Percentiles rank a stretch among this genome's conserved stretches.
These are phyloP conservation scores for Komagataella pseudopastoris DNA, from an alignment of 805 yeast species.

Conservation along the genomic window DNA sequence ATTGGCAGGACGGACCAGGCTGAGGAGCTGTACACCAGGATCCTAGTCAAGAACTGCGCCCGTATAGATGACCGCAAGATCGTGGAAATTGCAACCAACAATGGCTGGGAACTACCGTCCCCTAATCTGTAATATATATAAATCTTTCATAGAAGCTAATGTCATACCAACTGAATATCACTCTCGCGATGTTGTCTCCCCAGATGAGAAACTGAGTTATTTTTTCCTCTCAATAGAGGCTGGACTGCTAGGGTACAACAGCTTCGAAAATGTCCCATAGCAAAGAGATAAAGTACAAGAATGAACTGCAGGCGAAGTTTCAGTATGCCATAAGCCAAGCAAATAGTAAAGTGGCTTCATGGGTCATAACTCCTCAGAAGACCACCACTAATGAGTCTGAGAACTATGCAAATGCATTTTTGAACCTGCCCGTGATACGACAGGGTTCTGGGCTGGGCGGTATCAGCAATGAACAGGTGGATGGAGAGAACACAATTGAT, in stretches of 20 bases:
- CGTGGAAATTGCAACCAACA: neutral
- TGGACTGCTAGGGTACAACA: neutral
- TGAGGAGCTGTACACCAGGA: neutral
- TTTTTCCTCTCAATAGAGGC: neutral
- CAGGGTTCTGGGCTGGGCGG: slow-evolving; percentile 4
- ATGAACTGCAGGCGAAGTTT: slow-evolving; percentile 25
- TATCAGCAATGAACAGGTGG: slow-evolving; percentile 1
- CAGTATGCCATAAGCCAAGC: slow-evolving; percentile 21
- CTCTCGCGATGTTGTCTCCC: neutral
- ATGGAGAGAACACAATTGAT: neutral
- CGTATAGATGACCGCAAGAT: neutral
- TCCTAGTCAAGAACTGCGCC: neutral
- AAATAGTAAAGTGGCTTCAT: slow-evolving; percentile 14
- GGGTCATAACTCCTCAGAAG: slow-evolving; percentile 12
- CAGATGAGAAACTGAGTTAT: neutral
- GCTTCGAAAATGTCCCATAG: slow-evolving; percentile 5
- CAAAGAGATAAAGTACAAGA: slow-evolving; percentile 26
- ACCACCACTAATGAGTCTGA: neutral
- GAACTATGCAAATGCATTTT: slow-evolving; percentile 1
- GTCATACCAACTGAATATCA: neutral
- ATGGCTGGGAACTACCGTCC: neutral
- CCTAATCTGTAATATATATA: neutral
- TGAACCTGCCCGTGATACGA: slow-evolving; percentile 5
- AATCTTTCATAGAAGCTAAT: neutral
- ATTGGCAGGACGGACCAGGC: neutral